Evolutionary conservation across 2,329 filamentous ascomycete species (phyloP), one percentile per base, ranked within the genome.

Genomic region (Alternaria atra): DNA sequence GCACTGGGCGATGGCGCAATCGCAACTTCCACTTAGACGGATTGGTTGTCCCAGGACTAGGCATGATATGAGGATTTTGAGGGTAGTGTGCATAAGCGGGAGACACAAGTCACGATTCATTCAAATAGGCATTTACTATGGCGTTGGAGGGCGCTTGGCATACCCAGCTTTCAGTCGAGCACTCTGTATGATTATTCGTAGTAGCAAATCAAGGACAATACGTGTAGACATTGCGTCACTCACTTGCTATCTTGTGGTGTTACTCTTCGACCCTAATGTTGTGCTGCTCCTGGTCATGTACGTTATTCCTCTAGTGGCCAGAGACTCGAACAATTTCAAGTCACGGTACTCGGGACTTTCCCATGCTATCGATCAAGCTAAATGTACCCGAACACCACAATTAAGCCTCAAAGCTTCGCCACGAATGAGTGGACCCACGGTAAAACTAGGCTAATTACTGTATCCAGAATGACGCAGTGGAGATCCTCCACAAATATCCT

Each of bases 1-100:
- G 78, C 97, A 13, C 79, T 97, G 34, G 88, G 89, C 39, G 84
- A 86, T 50, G 80, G 75, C 5, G 68, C 72, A 12, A 62, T 69
- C 2, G 48, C 67, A 10, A 57, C 50, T 25, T 29, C 65, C 46
- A 54, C 61, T 32, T 67, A 51, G 46, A 43, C 15, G 29, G 27
- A 27, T 2, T n/a, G 15, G 8, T 27, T 23, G 13, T 39, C 6
- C 32, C n/a, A 9, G n/a, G 15, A 13, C n/a, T 4, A 43, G 7
- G 30, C 20, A 52, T 12, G 4, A 23, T 23, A 47, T 15, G 20
- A 34, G 43, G 34, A 34, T 34, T 8, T 8, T 25, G 25, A 40
- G 35, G 34, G 8, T 27, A 9, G 27, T 51, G 51, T 43, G 37
- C 37, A 32, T 43, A 17, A 43, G 35, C n/a, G n/a, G 39, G 20